Evolutionary conservation across 768 basidiomycete genomes (phyloP).

Genomic region (Neoboletus brunneissimus): DNA sequence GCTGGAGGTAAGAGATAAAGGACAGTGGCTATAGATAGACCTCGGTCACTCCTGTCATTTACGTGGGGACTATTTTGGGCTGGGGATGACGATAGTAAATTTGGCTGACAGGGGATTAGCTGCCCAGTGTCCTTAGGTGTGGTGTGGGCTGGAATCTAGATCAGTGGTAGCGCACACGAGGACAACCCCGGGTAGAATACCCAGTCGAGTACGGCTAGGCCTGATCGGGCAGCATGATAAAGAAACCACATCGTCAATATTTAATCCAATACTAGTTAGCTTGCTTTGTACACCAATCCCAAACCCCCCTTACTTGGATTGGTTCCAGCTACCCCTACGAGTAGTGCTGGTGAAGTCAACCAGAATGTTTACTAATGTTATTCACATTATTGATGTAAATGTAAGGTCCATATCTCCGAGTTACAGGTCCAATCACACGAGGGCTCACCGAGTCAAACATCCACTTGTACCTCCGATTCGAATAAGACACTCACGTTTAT

Average conservation of each 20-base stretch:
- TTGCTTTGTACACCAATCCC: too few relatives aligned
- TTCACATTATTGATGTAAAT: neutral
- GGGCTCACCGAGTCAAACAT: neutral
- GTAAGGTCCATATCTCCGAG: neutral
- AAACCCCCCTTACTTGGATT: too few relatives aligned
- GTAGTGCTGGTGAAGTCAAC: too few relatives aligned
- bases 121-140: neutral
- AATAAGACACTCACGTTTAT: slow-evolving; percentile 10
- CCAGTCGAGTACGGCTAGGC: slow-evolving; percentile 1
- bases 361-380: too few relatives aligned
- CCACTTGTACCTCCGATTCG: slow-evolving; percentile 18
- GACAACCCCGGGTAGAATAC: slow-evolving; percentile 7
- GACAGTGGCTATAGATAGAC: slow-evolving; percentile 9
- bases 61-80: slow-evolving; percentile 2
- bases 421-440: neutral
- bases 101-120: neutral
- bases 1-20: slow-evolving; percentile 7
- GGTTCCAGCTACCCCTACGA: too few relatives aligned
- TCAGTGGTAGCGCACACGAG: slow-evolving; percentile 11
- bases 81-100: neutral
- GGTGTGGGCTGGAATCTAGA: slow-evolving; percentile 21
- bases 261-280: neutral
- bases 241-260: slow-evolving; percentile 1
- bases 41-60: slow-evolving; percentile 5
- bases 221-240: slow-evolving; percentile 1